phyloP scores from a whole-genome alignment of 1,139 yeast genomes.

The Scheffersomyces stambukii region DNA sequence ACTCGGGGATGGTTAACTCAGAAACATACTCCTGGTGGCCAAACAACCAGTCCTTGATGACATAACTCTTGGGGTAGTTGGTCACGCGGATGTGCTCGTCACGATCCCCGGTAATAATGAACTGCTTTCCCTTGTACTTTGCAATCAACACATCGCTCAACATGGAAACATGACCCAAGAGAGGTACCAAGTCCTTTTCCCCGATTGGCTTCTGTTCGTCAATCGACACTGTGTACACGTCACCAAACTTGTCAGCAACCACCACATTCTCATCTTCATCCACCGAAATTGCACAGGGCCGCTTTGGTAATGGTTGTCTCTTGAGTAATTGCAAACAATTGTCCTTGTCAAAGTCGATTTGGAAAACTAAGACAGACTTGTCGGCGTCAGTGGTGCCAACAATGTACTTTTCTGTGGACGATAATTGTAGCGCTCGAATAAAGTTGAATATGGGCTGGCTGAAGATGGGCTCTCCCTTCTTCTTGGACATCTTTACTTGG shows the following conservation, averaged over 20 bases:
- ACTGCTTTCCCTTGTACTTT: slow-evolving; percentile 44
- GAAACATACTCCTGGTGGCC: slow-evolving; percentile 87
- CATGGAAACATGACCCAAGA: slow-evolving; percentile 96
- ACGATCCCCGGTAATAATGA: slow-evolving; percentile 78
- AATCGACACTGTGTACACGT: slow-evolving; percentile 64
- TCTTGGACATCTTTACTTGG: slow-evolving; percentile 32
- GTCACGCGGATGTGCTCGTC: slow-evolving; percentile 96
- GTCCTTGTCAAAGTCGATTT: slow-evolving; percentile 26
- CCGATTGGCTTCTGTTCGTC: slow-evolving; percentile 22
- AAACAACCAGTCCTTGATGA: slow-evolving; percentile 78
- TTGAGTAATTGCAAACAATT: slow-evolving; percentile 51
- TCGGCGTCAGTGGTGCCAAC: slow-evolving; percentile 79
- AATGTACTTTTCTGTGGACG: slow-evolving; percentile 48
- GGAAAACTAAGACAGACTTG: slow-evolving; percentile 70
- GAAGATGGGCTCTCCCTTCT: slow-evolving; percentile 8
- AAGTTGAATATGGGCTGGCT: slow-evolving; percentile 60
- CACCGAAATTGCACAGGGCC: slow-evolving; percentile 80
- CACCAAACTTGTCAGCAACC: slow-evolving; percentile 97
- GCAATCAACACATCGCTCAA: slow-evolving; percentile 63
- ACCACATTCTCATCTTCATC: slow-evolving; percentile 48
- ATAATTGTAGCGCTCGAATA: slow-evolving; percentile 55
- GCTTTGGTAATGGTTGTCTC: slow-evolving; percentile 79
- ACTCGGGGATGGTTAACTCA: slow-evolving; percentile 48
- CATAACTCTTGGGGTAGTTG: slow-evolving; percentile 70
- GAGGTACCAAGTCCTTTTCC: slow-evolving; percentile 53